Evolutionary conservation across 2,329 filamentous ascomycete genomes (phyloP).

Genomic region (Alternaria alternata): DNA sequence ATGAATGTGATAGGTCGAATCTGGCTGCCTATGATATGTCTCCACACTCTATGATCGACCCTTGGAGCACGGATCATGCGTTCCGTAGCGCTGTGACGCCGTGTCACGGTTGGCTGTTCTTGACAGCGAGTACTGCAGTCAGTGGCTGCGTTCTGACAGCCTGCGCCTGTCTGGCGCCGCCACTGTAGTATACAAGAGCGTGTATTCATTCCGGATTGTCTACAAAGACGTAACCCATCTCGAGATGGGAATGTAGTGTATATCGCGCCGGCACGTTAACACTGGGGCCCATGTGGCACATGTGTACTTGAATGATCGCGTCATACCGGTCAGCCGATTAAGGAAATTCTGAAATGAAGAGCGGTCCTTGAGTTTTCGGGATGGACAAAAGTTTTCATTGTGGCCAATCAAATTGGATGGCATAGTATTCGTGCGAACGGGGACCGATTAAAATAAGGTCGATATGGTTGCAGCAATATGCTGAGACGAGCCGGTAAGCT

Average conservation of each 20-base stretch:
- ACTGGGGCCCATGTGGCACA: slow-evolving; percentile 23
- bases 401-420: background rate
- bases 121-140: slow-evolving; percentile 10
- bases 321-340: background rate
- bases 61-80: background rate
- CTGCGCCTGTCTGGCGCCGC: background rate
- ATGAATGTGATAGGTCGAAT: slow-evolving; percentile 8
- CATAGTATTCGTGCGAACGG: background rate
- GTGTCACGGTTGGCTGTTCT: slow-evolving; percentile 4
- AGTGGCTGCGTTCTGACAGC: slow-evolving; percentile 17
- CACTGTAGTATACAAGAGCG: slow-evolving; percentile 5
- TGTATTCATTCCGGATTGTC: background rate
- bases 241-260: slow-evolving; percentile 1
- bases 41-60: background rate
- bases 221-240: slow-evolving; percentile 6
- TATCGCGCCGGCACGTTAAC: slow-evolving; percentile 25
- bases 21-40: slow-evolving; percentile 4
- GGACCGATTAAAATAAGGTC: background rate
- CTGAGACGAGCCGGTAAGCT: background rate
- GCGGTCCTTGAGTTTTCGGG: background rate
- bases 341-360: background rate
- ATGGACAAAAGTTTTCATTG: background rate
- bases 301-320: background rate
- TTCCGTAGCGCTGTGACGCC: background rate
- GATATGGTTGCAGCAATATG: background rate